Base-by-base conservation (phyloP, 1,284 basidiomycete genomes). In the Quambalaria eucalypti region DNA sequence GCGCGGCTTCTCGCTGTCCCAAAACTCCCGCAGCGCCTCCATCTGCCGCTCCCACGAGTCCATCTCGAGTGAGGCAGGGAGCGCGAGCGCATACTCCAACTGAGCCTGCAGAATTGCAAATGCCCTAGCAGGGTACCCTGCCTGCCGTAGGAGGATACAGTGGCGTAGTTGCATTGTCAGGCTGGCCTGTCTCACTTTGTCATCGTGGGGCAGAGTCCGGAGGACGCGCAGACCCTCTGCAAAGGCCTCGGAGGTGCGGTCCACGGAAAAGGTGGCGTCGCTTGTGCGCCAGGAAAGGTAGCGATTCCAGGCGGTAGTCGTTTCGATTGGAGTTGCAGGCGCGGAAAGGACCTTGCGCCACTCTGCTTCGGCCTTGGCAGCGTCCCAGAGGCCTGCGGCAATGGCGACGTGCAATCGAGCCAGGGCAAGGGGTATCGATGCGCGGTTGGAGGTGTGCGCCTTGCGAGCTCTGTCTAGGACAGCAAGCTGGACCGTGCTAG, bases 101-200 rank as follows among this genome's bases (percentile, higher is more conserved):
- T 50, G 49, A 16, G 49, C 49, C 29, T 50, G 49, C 2, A 50
- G n/a, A 14, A 50, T 23, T 16, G 49, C 49, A 38, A 50, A 50
- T 3, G 49, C 49, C 14, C 49, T 2, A 2, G 26, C 49, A 12
- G 16, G 26, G 31, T 31, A 50, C 2, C 49, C 48, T 29, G 25
- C 42, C 14, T 21, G n/a, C 6, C 14, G 42, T 26, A 46, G 25
- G 6, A 46, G 21, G 4, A 19, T 26, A 14, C n/a, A 21, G 42
- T 19, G 42, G 42, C 42, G 42, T 4, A 23, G 42, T 26, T 46
- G 42, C n/a, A 46, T 2, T 4, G 21, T 14, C 4, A 46, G 14
- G 21, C n/a, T 19, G 42, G 5, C 14, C 6, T 26, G 16, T 5
- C 12, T 9, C 4, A 21, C 42, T 12, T 46, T 5, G 12, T 19